Percentiles rank a stretch among this genome's conserved stretches.
Evolutionary conservation across 257 asterid species (phyloP).

Genomic region (Hygrophila difformis): DNA sequence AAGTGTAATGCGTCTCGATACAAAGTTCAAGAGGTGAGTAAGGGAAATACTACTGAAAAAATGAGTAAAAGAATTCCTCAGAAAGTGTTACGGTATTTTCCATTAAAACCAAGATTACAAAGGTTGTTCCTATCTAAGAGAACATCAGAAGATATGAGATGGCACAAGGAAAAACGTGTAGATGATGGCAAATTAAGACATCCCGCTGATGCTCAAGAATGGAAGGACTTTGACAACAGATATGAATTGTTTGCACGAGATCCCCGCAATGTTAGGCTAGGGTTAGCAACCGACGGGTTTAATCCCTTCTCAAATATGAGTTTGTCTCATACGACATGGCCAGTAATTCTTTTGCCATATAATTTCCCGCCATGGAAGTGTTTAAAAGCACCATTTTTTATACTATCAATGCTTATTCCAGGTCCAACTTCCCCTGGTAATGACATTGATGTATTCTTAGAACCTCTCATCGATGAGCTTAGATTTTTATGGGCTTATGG

Average conservation of each 20-base stretch:
- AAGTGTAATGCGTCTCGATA: background rate
- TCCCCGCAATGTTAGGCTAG: conserved; percentile 1
- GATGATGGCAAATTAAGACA: too few species aligned
- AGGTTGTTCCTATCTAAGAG: too few species aligned
- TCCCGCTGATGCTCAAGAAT: too few species aligned
- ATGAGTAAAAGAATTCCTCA: background rate
- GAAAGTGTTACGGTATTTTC: background rate
- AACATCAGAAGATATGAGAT: too few species aligned
- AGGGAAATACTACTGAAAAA: background rate
- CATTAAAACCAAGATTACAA: conserved; percentile 6
- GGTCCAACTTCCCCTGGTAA: background rate
- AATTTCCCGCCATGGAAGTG: conserved; percentile 2
- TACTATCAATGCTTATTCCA: background rate
- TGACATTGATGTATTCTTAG: background rate
- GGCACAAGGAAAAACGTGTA: too few species aligned
- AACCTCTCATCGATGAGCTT: background rate
- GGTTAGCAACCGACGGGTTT: background rate
- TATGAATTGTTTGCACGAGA: background rate
- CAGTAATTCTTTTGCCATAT: background rate
- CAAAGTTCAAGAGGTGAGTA: background rate
- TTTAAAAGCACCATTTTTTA: background rate
- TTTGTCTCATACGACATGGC: background rate
- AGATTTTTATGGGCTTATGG: background rate
- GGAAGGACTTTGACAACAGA: too few species aligned
- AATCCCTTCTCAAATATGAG: background rate